phyloP scores from a whole-genome alignment of 1,284 basidiomycete species.

The Papiliotrema nemorosa region DNA sequence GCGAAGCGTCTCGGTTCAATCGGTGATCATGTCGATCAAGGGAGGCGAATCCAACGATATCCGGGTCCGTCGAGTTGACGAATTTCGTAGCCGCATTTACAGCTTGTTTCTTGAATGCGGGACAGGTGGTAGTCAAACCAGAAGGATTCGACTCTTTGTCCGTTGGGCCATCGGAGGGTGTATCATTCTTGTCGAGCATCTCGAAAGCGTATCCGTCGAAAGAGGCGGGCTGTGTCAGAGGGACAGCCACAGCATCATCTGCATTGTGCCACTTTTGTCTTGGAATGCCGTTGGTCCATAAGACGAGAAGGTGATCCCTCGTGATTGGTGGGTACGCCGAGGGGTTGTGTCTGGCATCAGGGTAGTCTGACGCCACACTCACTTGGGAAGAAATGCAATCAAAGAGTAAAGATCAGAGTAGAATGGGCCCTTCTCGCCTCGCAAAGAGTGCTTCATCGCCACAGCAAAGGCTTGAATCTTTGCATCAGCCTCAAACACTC shows the following conservation, averaged over 20 bases:
- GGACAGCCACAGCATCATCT: constrained; percentile 24
- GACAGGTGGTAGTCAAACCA: constrained; percentile 13
- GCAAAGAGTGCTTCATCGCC: constrained; percentile 31
- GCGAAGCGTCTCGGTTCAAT: constrained; percentile 6
- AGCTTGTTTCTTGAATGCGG: constrained; percentile 20
- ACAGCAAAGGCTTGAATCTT: constrained; percentile 36
- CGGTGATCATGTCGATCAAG: constrained; percentile 5
- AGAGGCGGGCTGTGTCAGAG: constrained; percentile 25
- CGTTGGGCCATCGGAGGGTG: not conserved
- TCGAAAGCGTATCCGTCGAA: constrained; percentile 23
- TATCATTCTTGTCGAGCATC: constrained; percentile 9
- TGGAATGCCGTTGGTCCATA: constrained; percentile 36
- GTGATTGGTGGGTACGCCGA: constrained; percentile 26
- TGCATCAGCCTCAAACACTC: not conserved
- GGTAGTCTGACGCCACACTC: constrained; percentile 2
- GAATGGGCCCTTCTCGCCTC: constrained; percentile 35
- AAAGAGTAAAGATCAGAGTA: constrained; percentile 35
- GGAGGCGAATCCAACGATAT: constrained; percentile 9
- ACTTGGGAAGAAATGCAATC: constrained; percentile 36
- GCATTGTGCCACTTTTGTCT: constrained; percentile 20
- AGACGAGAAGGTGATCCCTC: constrained; percentile 25
- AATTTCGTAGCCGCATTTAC: constrained; percentile 19
- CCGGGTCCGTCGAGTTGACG: constrained; percentile 14
- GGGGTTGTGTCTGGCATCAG: constrained; percentile 23
- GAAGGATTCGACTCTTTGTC: constrained; percentile 6